phyloP scores from a whole-genome alignment of 805 yeast genomes.

The Yarrowia sp. region DNA sequence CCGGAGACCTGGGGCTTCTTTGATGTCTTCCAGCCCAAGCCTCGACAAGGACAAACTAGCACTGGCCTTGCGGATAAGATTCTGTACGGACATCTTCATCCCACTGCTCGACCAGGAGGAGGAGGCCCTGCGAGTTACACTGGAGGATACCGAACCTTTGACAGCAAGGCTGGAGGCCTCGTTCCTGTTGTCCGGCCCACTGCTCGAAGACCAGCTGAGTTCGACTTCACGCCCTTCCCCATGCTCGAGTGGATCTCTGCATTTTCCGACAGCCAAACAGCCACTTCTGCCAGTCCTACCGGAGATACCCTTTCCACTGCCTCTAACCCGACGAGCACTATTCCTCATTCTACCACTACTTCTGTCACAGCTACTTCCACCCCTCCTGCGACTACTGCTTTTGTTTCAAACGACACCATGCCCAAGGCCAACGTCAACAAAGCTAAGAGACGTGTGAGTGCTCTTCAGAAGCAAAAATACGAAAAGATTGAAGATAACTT shows the following conservation, averaged over 20 bases:
- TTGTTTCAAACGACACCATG: not conserved
- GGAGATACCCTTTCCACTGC: too few relatives aligned
- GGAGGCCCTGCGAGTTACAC: not conserved
- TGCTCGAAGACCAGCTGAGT: not conserved
- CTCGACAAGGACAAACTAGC: not conserved
- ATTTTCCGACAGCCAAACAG: too few relatives aligned
- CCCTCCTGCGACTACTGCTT: not conserved
- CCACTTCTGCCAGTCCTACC: not conserved
- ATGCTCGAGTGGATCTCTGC: constrained; percentile 13
- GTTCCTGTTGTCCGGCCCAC: constrained; percentile 1
- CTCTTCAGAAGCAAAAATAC: not conserved
- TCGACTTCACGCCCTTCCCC: constrained; percentile 13
- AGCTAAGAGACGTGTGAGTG: not conserved
- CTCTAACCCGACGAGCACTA: too few relatives aligned
- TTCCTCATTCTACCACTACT: not conserved
- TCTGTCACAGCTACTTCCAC: not conserved
- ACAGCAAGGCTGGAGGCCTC: not conserved
- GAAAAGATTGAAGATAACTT: not conserved
- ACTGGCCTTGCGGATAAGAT: not conserved
- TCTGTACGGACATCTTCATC: not conserved
- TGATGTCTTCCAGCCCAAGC: constrained; percentile 5
- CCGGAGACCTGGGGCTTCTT: constrained; percentile 11
- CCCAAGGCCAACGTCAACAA: not conserved
- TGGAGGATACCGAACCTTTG: not conserved
- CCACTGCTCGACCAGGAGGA: not conserved